Base-by-base conservation (phyloP, 306 rosid species). In the Medicago arabica region DNA sequence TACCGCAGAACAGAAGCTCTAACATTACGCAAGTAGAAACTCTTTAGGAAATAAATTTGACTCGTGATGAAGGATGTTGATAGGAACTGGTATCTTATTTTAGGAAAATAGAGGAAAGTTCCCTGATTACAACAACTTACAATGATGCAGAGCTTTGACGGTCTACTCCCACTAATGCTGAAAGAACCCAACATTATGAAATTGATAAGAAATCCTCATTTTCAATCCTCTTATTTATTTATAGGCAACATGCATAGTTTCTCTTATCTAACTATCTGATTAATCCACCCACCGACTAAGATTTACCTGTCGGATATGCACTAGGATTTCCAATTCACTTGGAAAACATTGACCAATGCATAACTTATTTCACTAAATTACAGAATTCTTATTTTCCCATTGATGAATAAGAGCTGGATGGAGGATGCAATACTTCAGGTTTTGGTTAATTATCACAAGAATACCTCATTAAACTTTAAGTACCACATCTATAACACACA, bases 371-470 rank as follows among this genome's bases (percentile, higher is more conserved):
- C 15, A 31, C 74, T 10, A 67, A 61, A 75, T 41, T 13, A 61
- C 12, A 75, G 63, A 53, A 21, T 67, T 76, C 15, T 16, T 9
- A 66, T 62, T 44, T 59, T 21, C 12, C 57, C 57, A 31, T 13
- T 8, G 43, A 71, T 31, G 40, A 70, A 19, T 74, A 34, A 46
- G 18, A 39, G 77, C 50, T 50, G 50, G 62, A 61, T 60, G 73
- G n/a, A 15, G 36, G 38, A 71, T 51, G 72, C 83, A 38, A 25
- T 62, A 40, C 28, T 72, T 78, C 62, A 78, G 31, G 41, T 31
- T 78, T 73, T 28, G 43, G 55, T 39, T 57, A 79, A 66, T 65
- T 57, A 38, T 58, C 63, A 40, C 8, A 14, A 77, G 49, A 63
- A 71, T 43, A 61, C 31, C 28, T 51, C 57, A 6, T 77, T 47